Evolutionary conservation across 768 basidiomycete species (phyloP), one percentile per base, ranked within the genome.

Genomic region (Podaxis sp.): DNA sequence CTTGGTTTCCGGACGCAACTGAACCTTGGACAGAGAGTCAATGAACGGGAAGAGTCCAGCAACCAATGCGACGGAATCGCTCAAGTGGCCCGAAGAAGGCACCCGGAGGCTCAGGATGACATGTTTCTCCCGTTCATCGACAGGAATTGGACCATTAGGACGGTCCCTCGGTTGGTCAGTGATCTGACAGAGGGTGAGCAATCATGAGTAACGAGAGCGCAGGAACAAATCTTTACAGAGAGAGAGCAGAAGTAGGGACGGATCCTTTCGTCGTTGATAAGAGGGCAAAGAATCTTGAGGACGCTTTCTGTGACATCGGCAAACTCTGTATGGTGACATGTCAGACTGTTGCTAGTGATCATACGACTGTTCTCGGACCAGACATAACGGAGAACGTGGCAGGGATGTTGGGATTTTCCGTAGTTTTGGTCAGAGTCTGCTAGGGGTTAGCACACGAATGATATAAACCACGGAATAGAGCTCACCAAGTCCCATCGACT

Each of bases 401-500:
- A 2, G 91, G 89, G 25, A 96, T 75, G 14, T 76, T 71, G 1
- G 81, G 52, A 64, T 83, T 82, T 61, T 94, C 93, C 11, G 83
- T 76, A 4, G 90, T 87, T 68, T 87, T 90, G 16, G 93, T 88
- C 73, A 95, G 93, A 0, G 89, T 90, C 93, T 94, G 69, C 28
- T 25, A 32, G 27, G 46, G 40, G 53, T 63, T 7, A 53, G 18
- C 28, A 38, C 11, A 50, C 27, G 57, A 18, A 14, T 28, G 13
- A 27, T 5, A 40, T n/a, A 56, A 55, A 11, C 16, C 27, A 27
- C 9, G 47, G 52, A 57, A 37, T n/a, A 52, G 52, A n/a, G 79
- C 88, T 68, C 61, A 96, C 94, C 71, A 95, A 73, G 71, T 96
- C 95, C 91, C 92, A 97, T 63, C 94, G 82, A 60, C 79, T 73